Evolutionary conservation across 176 grass and related monocot genomes (phyloP).

Genomic region (Phoenix roebelenii): DNA sequence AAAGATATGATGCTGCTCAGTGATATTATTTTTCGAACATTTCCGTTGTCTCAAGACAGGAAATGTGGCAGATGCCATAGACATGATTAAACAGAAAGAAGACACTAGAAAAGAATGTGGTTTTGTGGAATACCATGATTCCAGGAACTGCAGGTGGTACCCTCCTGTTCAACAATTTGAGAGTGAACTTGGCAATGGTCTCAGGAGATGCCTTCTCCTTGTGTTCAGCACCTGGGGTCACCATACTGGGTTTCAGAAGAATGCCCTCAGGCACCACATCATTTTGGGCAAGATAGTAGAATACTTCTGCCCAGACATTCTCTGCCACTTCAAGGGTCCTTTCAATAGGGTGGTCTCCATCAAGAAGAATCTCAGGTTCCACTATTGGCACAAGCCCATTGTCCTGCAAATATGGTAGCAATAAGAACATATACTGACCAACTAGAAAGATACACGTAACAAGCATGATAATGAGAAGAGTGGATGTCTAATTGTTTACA

Average conservation of each 20-base stretch:
- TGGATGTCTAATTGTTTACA: too few relatives aligned
- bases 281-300: conserved; percentile 87
- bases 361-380: conserved; percentile 96
- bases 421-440: too few relatives aligned
- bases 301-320: conserved; percentile 96
- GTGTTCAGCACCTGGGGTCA: conserved; percentile 94
- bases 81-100: too few relatives aligned
- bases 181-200: conserved; percentile 64
- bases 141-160: conserved; percentile 91
- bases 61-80: too few relatives aligned
- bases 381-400: conserved; percentile 94
- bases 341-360: conserved; percentile 79
- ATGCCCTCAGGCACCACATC: conserved; percentile 89
- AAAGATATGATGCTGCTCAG: too few relatives aligned
- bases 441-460: too few relatives aligned
- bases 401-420: conserved; percentile 31
- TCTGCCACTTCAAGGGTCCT: conserved; percentile 86
- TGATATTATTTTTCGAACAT: too few relatives aligned
- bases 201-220: conserved; percentile 80
- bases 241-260: conserved; percentile 97
- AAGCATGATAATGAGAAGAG: too few relatives aligned
- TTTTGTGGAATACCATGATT: conserved; percentile 61
- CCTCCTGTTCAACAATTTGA: conserved; percentile 76
- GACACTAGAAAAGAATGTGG: too few relatives aligned
- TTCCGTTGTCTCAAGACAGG: too few relatives aligned